Evolutionary conservation across 495 filamentous ascomycete genomes (phyloP), one percentile per base, ranked within the genome.

Genomic region (Barbatosphaeria neglecta): DNA sequence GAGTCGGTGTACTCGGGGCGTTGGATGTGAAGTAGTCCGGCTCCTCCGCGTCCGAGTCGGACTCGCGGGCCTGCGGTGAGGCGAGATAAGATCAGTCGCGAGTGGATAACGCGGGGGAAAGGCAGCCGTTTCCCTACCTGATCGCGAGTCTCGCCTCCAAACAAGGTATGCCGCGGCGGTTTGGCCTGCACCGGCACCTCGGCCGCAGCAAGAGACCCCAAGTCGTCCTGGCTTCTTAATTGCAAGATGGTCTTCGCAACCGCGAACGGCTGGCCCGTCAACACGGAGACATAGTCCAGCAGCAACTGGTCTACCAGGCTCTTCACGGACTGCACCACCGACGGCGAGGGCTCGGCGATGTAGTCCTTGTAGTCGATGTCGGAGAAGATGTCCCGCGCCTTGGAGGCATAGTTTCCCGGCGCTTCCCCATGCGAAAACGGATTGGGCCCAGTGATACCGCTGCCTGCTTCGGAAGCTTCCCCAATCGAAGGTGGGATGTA

Each of bases 241-340:
- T 98, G 92, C 56, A 97, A 63, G 41, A 97, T 74, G 4, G 78
- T 93, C 77, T 95, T 97, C 54, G 90, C 87, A 47, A 95, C 88
- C 65, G 96, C 90, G 61, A 97, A 95, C 18, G 92, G 92, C 61
- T 97, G 92, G n/a, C 86, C 80, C 50, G 93, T 77, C 52, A 95
- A 58, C 16, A 92, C 77, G 49, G 80, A 81, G 24, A 77, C 80
- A 63, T 98, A 98, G 56, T 87, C 90, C 73, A 87, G 86, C 60
- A 90, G 51, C 42, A 89, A 79, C 55, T 87, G 80, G 58, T 95
- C 86, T 24, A 93, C 50, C 23, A 87, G 66, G 41, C 77, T 79
- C 50, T 81, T 83, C 19, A 87, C 64, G 44, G 82, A 80, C 50
- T 84, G 82, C 24, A 83, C 70, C 11, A 82, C 72, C 16, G 83